Base-by-base conservation (phyloP, 2,329 filamentous ascomycete species). In the Mollisiaceae sp. region DNA sequence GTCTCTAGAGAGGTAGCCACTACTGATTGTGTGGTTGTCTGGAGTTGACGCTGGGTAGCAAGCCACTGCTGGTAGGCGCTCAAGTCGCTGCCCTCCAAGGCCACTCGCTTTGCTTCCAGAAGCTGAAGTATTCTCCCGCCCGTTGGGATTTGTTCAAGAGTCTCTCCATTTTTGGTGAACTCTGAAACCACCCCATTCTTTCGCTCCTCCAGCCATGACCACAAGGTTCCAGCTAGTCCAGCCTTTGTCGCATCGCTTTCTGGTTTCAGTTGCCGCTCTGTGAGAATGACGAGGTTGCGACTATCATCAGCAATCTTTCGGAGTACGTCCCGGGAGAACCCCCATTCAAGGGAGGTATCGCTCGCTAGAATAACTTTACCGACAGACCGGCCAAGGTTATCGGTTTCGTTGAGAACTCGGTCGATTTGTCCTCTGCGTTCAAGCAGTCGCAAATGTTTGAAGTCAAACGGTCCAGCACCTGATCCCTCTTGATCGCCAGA, bases 281-380 rank as follows among this genome's bases (percentile, higher is more conserved):
- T 97, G 52, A 99, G 79, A 61, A 99, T 88, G 41, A 99, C 86
- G 55, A 98, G 81, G 76, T 97, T 99, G 50, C 89, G 88, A 1
- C 89, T 81, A 69, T 96, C 91, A 65, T 86, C 84, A 0, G 93
- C 93, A 63, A 99, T 83, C 11, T 85, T 84, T 69, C 86, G 88
- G 58, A 99, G 80, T 0, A 94, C 83, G 61, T 94, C 89, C 73
- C 91, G 92, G 0, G 95, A 96, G 74, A 97, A 97, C 0, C 95
- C 95, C 95, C 95, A 99, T 72, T 97, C 93, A 22, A 98, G 80
- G 36, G 92, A 96, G 3, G 89, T 86, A 76, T 98, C 94, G 71
- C 93, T 97, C 2, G 95, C 94, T 64, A 99, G 82, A 60, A 99
- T 95, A 18, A 99, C 93, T 61, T 89, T 86, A 6, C 87, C 87